Percentiles rank a stretch among this genome's conserved stretches.
These are phyloP conservation scores for Psilocybe subaeruginosa DNA, from an alignment of 768 basidiomycete genomes.

Conservation along the genomic window DNA sequence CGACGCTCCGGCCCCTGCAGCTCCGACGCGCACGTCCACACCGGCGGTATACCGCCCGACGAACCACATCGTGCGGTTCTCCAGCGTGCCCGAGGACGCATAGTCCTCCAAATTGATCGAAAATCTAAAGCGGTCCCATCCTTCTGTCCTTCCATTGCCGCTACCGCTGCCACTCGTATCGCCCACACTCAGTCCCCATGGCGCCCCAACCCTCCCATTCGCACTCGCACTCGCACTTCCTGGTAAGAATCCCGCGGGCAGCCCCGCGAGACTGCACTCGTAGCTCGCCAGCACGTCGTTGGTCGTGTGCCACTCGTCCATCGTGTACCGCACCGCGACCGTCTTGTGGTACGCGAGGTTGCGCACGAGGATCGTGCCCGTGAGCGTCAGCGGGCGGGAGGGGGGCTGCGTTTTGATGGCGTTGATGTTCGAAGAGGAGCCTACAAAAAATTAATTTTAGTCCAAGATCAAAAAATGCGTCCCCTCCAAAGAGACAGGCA, in stretches of 20 bases:
- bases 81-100: conserved; percentile 39
- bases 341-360: conserved; percentile 89
- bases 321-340: conserved; percentile 85
- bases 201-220: conserved; percentile 8
- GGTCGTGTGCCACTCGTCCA: conserved; percentile 94
- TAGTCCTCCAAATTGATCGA: conserved; percentile 75
- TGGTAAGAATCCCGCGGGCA: conserved; percentile 25
- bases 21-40: conserved; percentile 6
- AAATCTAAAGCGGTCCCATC: conserved; percentile 67
- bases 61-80: conserved; percentile 58
- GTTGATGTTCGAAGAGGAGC: conserved; percentile 1
- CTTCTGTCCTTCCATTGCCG: conserved; percentile 10
- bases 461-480: too few relatives aligned
- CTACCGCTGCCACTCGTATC: background rate
- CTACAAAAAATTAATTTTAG: background rate
- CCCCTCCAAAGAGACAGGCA: too few relatives aligned
- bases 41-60: conserved; percentile 53
- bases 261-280: conserved; percentile 41
- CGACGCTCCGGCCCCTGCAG: conserved; percentile 1
- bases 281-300: conserved; percentile 75
- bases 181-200: conserved; percentile 1
- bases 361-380: conserved; percentile 80
- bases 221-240: background rate
- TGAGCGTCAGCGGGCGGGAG: conserved; percentile 39
- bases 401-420: conserved; percentile 8